Base-by-base conservation (phyloP, 768 basidiomycete species). In the Clathrus columnatus region DNA sequence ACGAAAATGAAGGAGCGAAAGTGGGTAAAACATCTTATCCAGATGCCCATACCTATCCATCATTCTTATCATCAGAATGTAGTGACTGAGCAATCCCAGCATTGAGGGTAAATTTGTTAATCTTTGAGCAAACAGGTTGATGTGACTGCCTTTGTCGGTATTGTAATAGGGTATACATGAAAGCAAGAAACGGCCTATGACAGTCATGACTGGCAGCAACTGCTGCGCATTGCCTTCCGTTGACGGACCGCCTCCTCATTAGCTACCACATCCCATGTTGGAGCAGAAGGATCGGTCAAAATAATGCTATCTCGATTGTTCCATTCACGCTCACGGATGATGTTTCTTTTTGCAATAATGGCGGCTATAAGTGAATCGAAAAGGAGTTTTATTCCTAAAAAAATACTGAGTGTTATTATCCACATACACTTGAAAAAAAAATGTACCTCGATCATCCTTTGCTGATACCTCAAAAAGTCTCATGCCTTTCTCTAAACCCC, bases 401-500 rank as follows among this genome's bases (percentile, higher is more conserved):
- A 54, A 49, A 58, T 21, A 7, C 20, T 7, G 54, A 24, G 27
- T 50, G 43, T 62, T 24, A 26, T 41, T 51, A 59, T 24, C 50
- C 27, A 32, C 55, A 56, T 45, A 60, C 54, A 54, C 58, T 64
- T 42, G 58, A 48, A 51, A 27, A 21, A 32, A 18, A 11, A 24
- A 72, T 81, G 60, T 59, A 92, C 91, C 92, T 28, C 71, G 64
- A 64, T 89, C 86, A 62, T 93, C 91, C 69, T 93, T 93, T 51
- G 93, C 87, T 44, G 90, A 93, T 18, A 95, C 90, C 66, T 95
- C 90, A 60, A 88, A 90, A 17, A 94, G 76, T 64, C 87, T 86
- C 83, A 93, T 90, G 59, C 83, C 86, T 65, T 85, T 86, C 65
- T 77, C 82, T 36, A 87, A 74, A 5, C 87, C 86, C 85, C 87